Conservation (phyloP, 2,329 filamentous ascomycete species). For the Pseudogymnoascus sp. region DNA sequence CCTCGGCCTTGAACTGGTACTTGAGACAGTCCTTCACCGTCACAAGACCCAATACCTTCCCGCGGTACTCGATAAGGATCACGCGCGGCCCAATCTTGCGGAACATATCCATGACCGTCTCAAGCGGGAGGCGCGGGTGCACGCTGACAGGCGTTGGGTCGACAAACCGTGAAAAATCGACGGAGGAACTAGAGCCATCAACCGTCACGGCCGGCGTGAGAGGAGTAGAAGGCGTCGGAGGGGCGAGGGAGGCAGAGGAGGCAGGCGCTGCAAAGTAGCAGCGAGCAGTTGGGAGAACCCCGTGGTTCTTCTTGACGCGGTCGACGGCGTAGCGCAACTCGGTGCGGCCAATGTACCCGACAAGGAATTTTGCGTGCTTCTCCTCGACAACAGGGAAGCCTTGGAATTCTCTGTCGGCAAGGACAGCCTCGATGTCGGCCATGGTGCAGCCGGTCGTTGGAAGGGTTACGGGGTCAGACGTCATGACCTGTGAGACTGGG, state of each 20-base stretch:
- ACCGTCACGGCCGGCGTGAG: slow-evolving; percentile 44
- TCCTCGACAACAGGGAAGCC: slow-evolving; percentile 90
- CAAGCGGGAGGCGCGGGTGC: slow-evolving; percentile 81
- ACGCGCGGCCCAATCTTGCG: slow-evolving; percentile 94
- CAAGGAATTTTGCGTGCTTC: slow-evolving; percentile 55
- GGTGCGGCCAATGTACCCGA: slow-evolving; percentile 88
- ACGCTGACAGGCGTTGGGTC: slow-evolving; percentile 84
- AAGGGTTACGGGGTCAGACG: slow-evolving; percentile 62
- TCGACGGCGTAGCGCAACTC: slow-evolving; percentile 88
- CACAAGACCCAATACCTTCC: slow-evolving; percentile 72
- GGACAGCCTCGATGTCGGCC: slow-evolving; percentile 64
- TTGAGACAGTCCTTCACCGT: slow-evolving; percentile 96
- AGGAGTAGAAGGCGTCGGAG: slow-evolving; percentile 20
- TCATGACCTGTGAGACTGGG: slow-evolving; percentile 87
- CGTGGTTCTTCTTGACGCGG: slow-evolving; percentile 60
- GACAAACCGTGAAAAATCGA: slow-evolving; percentile 82
- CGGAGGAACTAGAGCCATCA: slow-evolving; percentile 46
- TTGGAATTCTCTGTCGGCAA: slow-evolving; percentile 74
- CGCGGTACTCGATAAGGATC: slow-evolving; percentile 85
- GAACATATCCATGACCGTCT: slow-evolving; percentile 98
- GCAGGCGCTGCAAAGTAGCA: slow-evolving; percentile 63
- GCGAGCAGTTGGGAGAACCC: slow-evolving; percentile 56
- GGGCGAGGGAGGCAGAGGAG: slow-evolving; percentile 25
- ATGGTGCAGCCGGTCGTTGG: slow-evolving; percentile 67
- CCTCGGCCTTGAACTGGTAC: slow-evolving; percentile 94